These are phyloP conservation scores for Neodidymelliopsis sp. DNA, from an alignment of 2,329 filamentous ascomycete species.

Conservation along the genomic window DNA sequence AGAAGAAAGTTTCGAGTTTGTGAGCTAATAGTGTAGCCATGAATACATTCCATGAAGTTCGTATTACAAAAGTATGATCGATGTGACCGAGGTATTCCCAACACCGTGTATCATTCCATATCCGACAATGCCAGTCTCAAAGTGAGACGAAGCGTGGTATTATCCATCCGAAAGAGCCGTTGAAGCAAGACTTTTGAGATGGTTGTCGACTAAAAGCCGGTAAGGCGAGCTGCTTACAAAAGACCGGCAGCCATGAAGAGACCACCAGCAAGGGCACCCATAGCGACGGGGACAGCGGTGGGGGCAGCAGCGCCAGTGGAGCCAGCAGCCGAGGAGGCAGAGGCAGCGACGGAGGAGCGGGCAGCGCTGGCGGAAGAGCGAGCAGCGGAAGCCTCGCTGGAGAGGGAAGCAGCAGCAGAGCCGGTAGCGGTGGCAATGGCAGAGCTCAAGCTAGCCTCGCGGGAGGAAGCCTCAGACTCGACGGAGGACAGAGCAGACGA, in stretches of 20 bases:
- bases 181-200: slow-evolving; percentile 11
- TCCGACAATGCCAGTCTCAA: slow-evolving; percentile 2
- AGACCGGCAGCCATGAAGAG: slow-evolving; percentile 42
- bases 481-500: slow-evolving; percentile 24
- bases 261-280: slow-evolving; percentile 44
- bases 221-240: slow-evolving; percentile 32
- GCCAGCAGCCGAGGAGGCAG: slow-evolving; percentile 18
- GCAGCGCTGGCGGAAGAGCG: not conserved
- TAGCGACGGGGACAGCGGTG: slow-evolving; percentile 37
- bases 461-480: slow-evolving; percentile 22
- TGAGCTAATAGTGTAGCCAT: slow-evolving; percentile 10
- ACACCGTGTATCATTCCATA: slow-evolving; percentile 14
- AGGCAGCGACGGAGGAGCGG: slow-evolving; percentile 6
- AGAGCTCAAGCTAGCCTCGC: slow-evolving; percentile 23
- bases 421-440: slow-evolving; percentile 19
- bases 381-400: slow-evolving; percentile 12
- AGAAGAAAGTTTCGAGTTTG: not conserved
- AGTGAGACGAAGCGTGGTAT: slow-evolving; percentile 9
- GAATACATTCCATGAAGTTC: slow-evolving; percentile 16
- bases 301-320: slow-evolving; percentile 30
- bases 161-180: slow-evolving; percentile 14
- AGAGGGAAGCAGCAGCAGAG: slow-evolving; percentile 4
- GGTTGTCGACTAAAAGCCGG: slow-evolving; percentile 3
- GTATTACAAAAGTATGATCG: slow-evolving; percentile 22
- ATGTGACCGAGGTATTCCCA: slow-evolving; percentile 18